phyloP scores from a whole-genome alignment of 2,329 filamentous ascomycete species.

The Alternaria arbusti region DNA sequence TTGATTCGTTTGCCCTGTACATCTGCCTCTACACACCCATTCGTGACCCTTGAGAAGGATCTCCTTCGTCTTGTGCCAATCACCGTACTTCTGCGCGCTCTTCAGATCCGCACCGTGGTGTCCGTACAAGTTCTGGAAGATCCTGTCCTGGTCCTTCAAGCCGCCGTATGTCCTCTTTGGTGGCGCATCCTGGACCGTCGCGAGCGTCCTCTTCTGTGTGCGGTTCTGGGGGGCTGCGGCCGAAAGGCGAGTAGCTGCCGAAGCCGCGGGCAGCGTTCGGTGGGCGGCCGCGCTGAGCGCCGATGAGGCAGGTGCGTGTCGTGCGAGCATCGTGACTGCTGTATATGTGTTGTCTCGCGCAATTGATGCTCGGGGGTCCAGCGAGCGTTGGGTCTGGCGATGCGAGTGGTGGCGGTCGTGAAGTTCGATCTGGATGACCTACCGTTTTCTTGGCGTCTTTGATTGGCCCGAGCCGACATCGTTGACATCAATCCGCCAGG shows the following conservation, averaged over 20 bases:
- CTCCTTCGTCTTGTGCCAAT: constrained; percentile 99
- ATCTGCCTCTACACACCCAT: constrained; percentile 64
- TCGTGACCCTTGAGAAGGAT: constrained; percentile 97
- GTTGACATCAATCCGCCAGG: constrained; percentile 29
- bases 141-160: constrained; percentile 94
- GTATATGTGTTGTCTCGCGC: constrained; percentile 35
- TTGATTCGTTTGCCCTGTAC: background rate
- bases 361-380: constrained; percentile 47
- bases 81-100: constrained; percentile 95
- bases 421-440: constrained; percentile 31
- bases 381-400: constrained; percentile 33
- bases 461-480: constrained; percentile 25
- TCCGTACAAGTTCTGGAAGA: constrained; percentile 98
- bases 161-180: constrained; percentile 78
- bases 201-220: constrained; percentile 71
- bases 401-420: constrained; percentile 38
- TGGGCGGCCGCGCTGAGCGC: constrained; percentile 50
- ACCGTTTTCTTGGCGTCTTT: constrained; percentile 21
- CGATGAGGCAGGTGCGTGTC: constrained; percentile 49
- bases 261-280: constrained; percentile 50
- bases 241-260: constrained; percentile 47
- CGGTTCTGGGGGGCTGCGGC: constrained; percentile 49
- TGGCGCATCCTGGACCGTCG: constrained; percentile 59
- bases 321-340: constrained; percentile 49
- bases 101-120: constrained; percentile 90